Conservation (phyloP, 768 basidiomycete species). For the Harrya chromipes region DNA sequence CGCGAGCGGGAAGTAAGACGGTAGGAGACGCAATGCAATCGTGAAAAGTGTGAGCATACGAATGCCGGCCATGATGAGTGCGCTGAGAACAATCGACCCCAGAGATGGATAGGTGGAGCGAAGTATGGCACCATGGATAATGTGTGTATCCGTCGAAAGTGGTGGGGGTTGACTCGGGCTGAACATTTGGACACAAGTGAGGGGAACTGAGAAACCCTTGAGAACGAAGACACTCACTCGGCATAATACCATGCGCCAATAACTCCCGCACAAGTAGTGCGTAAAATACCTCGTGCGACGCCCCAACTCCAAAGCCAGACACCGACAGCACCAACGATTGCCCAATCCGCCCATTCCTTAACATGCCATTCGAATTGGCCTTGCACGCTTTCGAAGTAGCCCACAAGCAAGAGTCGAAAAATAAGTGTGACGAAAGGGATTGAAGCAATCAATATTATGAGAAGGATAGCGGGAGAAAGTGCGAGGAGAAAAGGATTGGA, state of each 20-base stretch:
- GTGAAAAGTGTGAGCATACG: constrained; percentile 53
- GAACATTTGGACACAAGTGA: constrained; percentile 4
- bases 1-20: constrained; percentile 46
- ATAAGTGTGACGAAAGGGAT: constrained; percentile 79
- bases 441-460: constrained; percentile 61
- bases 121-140: constrained; percentile 72
- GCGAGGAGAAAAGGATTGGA: constrained; percentile 72
- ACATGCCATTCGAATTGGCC: constrained; percentile 52
- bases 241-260: constrained; percentile 92
- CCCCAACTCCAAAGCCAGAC: constrained; percentile 76
- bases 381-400: constrained; percentile 46
- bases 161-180: constrained; percentile 33
- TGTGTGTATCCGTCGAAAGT: constrained; percentile 57
- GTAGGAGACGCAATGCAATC: constrained; percentile 52
- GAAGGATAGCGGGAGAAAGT: constrained; percentile 70
- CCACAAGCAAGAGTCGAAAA: constrained; percentile 73
- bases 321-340: constrained; percentile 49
- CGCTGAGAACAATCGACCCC: constrained; percentile 74
- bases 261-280: constrained; percentile 76
- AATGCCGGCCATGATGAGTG: constrained; percentile 72
- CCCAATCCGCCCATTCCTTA: constrained; percentile 70
- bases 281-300: constrained; percentile 73
- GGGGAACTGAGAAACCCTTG: background rate
- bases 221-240: constrained; percentile 38
- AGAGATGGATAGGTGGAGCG: constrained; percentile 80